Conservation (phyloP, 2,329 filamentous ascomycete species). For the Myriosclerotinia duriaeana region DNA sequence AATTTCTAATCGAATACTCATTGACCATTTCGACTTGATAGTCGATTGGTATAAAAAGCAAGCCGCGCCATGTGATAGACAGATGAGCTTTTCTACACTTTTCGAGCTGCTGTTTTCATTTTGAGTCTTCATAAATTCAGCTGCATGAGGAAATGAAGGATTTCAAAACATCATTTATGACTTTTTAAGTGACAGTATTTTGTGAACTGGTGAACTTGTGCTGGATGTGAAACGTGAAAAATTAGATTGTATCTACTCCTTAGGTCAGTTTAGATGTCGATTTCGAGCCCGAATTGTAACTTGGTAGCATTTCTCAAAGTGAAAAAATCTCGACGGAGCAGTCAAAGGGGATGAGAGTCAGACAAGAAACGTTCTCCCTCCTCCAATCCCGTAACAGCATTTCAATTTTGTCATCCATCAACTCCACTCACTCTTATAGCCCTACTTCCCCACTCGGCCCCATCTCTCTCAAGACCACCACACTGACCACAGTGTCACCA, state of each 20-base stretch:
- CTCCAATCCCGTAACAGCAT: background rate
- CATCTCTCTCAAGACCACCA: too few species aligned
- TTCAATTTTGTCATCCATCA: background rate
- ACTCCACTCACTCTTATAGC: too few species aligned
- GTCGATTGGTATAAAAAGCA: conserved; percentile 34
- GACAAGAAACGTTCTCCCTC: too few species aligned
- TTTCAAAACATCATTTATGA: conserved; percentile 29
- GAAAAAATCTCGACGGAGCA: too few species aligned
- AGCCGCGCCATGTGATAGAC: conserved; percentile 34
- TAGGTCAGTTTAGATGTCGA: background rate
- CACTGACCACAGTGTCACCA: too few species aligned
- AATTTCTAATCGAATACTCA: conserved; percentile 35
- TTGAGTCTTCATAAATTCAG: conserved; percentile 37
- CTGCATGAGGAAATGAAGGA: conserved; percentile 38
- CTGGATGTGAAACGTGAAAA: background rate
- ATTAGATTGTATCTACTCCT: background rate
- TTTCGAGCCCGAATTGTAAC: background rate
- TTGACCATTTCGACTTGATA: conserved; percentile 29
- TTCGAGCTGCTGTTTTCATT: conserved; percentile 33
- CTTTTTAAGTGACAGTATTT: conserved; percentile 2
- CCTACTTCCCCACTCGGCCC: too few species aligned
- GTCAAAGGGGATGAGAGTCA: too few species aligned
- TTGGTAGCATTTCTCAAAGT: too few species aligned
- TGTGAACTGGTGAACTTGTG: background rate
- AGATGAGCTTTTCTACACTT: conserved; percentile 31